These are phyloP conservation scores for Venturia oleaginea DNA, from an alignment of 2,329 filamentous ascomycete genomes.

Conservation along the genomic window DNA sequence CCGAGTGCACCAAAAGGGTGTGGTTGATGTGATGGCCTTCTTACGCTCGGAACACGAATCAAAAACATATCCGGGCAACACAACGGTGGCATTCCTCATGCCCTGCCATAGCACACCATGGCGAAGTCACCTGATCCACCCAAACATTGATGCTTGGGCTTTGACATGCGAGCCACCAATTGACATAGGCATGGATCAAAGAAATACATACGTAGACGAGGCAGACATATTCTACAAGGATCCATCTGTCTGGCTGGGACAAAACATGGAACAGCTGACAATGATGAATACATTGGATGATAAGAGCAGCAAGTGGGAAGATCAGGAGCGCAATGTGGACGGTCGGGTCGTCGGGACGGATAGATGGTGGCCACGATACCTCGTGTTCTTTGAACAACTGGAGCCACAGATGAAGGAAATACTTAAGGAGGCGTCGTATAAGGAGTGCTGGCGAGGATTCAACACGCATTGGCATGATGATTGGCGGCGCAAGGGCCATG, in stretches of 20 bases:
- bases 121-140: conserved; percentile 76
- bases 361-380: conserved; percentile 34
- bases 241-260: conserved; percentile 33
- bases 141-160: conserved; percentile 68
- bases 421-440: conserved; percentile 41
- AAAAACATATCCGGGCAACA: conserved; percentile 18
- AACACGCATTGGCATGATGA: conserved; percentile 58
- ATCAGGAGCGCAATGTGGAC: conserved; percentile 10
- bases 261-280: conserved; percentile 29
- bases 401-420: conserved; percentile 39
- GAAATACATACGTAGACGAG: conserved; percentile 71
- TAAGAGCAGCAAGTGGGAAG: conserved; percentile 12
- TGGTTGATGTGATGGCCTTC: conserved; percentile 63
- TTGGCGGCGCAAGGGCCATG: conserved; percentile 50
- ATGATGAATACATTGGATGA: conserved; percentile 16
- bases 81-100: conserved; percentile 71
- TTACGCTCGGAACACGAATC: conserved; percentile 61
- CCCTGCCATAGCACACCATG: conserved; percentile 95
- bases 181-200: conserved; percentile 51
- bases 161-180: conserved; percentile 86
- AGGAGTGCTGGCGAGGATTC: conserved; percentile 50
- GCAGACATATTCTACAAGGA: conserved; percentile 80
- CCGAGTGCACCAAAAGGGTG: conserved; percentile 69
- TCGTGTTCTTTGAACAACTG: conserved; percentile 49
- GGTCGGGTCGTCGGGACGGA: conserved; percentile 15